Evolutionary conservation across 208 protist species (phyloP).

Genomic region (Leishmania turanica): DNA sequence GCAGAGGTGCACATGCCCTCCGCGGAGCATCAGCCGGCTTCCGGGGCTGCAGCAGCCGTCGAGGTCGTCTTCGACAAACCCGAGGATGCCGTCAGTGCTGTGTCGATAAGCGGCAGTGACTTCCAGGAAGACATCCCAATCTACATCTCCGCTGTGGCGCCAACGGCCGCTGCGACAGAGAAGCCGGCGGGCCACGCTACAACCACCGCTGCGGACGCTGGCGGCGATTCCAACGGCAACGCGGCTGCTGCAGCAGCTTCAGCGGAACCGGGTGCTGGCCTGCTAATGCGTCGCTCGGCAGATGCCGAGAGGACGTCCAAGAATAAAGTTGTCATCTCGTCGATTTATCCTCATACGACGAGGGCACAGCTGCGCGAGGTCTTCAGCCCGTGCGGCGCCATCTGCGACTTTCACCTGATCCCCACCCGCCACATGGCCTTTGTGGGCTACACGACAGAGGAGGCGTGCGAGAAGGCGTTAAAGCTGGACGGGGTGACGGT

Average conservation of each 20-base stretch:
- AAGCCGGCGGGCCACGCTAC: constrained; percentile 15
- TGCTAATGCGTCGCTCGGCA: constrained; percentile 8
- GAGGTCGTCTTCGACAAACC: constrained; percentile 32
- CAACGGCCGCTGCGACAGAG: constrained; percentile 7
- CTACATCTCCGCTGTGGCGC: constrained; percentile 28
- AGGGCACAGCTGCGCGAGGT: constrained; percentile 40
- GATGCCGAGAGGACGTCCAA: constrained; percentile 3
- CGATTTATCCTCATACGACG: constrained; percentile 35
- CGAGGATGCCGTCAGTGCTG: constrained; percentile 28
- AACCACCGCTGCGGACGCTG: neutral
- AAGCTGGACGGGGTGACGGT: constrained; percentile 49
- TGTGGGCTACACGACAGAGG: constrained; percentile 46
- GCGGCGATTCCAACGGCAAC: neutral
- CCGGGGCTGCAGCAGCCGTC: neutral
- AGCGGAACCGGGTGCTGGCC: neutral
- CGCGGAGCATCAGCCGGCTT: neutral
- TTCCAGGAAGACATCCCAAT: constrained; percentile 31
- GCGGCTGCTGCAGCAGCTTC: neutral
- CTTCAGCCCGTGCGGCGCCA: constrained; percentile 50
- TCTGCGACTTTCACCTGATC: constrained; percentile 53
- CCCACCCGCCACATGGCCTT: constrained; percentile 46
- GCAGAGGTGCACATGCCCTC: constrained; percentile 38
- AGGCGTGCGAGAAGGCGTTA: constrained; percentile 54
- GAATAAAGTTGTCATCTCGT: constrained; percentile 47
- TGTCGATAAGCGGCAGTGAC: constrained; percentile 44